These are phyloP conservation scores for Dactylellina haptotyla DNA, from an alignment of 2,329 filamentous ascomycete species.

Conservation along the genomic window DNA sequence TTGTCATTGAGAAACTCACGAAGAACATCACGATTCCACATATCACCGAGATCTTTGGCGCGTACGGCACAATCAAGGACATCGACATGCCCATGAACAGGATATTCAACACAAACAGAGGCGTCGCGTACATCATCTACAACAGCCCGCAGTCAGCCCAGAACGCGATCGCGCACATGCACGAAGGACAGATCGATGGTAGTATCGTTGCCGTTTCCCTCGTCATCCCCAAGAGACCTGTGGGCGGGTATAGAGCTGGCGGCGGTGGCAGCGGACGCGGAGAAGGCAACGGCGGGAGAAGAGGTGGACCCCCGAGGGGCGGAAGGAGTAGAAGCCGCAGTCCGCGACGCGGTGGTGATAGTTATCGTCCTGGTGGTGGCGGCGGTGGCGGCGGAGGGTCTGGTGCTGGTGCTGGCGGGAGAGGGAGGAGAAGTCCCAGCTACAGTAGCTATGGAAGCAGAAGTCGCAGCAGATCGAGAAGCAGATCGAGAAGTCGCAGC, in stretches of 20 bases:
- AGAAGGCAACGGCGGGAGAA: slow-evolving; percentile 55
- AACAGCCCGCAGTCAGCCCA: slow-evolving; percentile 81
- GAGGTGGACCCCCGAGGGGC: slow-evolving; percentile 61
- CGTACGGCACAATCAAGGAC: slow-evolving; percentile 85
- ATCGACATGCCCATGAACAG: slow-evolving; percentile 90
- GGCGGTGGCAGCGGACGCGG: slow-evolving; percentile 53
- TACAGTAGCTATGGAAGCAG: slow-evolving; percentile 68
- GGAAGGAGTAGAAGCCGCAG: slow-evolving; percentile 56
- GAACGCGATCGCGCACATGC: slow-evolving; percentile 92
- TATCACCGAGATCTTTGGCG: slow-evolving; percentile 88
- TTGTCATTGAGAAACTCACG: slow-evolving; percentile 94
- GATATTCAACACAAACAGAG: slow-evolving; percentile 85
- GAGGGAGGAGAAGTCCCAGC: slow-evolving; percentile 72
- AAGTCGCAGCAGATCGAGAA: slow-evolving; percentile 54
- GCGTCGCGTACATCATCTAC: slow-evolving; percentile 92
- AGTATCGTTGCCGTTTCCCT: slow-evolving; percentile 86
- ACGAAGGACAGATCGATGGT: slow-evolving; percentile 93
- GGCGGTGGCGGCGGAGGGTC: slow-evolving; percentile 51
- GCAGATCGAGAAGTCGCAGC: slow-evolving; percentile 8
- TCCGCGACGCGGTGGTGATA: slow-evolving; percentile 60
- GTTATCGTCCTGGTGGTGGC: slow-evolving; percentile 60
- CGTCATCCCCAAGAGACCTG: slow-evolving; percentile 79
- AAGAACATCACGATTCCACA: slow-evolving; percentile 93
- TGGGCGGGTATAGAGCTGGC: slow-evolving; percentile 54
- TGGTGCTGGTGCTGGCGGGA: slow-evolving; percentile 53